Conservation (phyloP, 2,329 filamentous ascomycete species). For the Pleurostoma richardsiae region DNA sequence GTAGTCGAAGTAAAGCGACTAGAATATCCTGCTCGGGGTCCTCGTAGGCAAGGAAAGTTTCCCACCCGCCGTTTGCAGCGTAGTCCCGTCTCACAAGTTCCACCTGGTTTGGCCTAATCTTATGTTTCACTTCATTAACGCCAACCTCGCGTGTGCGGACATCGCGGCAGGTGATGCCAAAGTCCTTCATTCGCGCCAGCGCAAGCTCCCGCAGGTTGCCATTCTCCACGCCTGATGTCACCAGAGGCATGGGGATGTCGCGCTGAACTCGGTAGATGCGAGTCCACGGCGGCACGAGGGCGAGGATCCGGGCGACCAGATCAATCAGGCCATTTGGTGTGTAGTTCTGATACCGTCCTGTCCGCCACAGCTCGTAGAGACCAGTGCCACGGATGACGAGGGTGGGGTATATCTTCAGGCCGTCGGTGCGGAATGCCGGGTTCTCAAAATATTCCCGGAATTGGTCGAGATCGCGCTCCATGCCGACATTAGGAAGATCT, state of each 20-base stretch:
- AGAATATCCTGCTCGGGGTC: slow-evolving; percentile 98
- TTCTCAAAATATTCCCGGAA: slow-evolving; percentile 98
- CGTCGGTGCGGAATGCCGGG: slow-evolving; percentile 91
- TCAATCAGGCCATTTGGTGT: slow-evolving; percentile 96
- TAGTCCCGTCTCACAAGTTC: slow-evolving; percentile 95
- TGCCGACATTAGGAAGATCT: slow-evolving; percentile 93
- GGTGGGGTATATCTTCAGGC: slow-evolving; percentile 96
- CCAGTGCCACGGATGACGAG: slow-evolving; percentile 95
- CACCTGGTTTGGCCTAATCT: slow-evolving; percentile 93
- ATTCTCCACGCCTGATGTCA: slow-evolving; percentile 98
- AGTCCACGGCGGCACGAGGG: slow-evolving; percentile 94
- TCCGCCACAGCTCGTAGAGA: slow-evolving; percentile 95
- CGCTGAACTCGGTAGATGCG: slow-evolving; percentile 97
- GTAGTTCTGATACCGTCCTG: slow-evolving; percentile 96
- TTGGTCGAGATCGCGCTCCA: slow-evolving; percentile 95
- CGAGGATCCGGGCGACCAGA: slow-evolving; percentile 91
- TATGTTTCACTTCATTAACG: slow-evolving; percentile 98
- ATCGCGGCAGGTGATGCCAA: slow-evolving; percentile 93
- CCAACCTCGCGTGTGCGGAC: slow-evolving; percentile 95
- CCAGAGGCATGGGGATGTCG: slow-evolving; percentile 98
- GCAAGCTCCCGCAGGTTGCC: slow-evolving; percentile 92
- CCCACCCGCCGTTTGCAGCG: slow-evolving; percentile 92
- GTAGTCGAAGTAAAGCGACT: slow-evolving; percentile 80
- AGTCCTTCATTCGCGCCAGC: slow-evolving; percentile 97
- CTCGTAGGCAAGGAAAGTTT: slow-evolving; percentile 96